Evolutionary conservation across 2,329 filamentous ascomycete species (phyloP).

Genomic region (Teratosphaeria pseudoeucalypti): DNA sequence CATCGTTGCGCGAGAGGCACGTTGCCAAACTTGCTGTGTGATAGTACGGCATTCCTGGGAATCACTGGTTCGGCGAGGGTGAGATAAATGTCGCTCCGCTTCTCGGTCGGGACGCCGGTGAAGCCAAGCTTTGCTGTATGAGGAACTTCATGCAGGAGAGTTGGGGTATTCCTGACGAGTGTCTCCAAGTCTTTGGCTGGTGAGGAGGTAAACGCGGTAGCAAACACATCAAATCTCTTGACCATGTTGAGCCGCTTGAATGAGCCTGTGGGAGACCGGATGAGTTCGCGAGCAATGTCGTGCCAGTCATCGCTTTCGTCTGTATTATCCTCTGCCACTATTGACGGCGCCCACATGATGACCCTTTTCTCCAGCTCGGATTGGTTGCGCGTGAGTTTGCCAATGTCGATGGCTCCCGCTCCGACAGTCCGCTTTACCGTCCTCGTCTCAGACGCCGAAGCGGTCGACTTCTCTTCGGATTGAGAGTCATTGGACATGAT

Average conservation of each 20-base stretch:
- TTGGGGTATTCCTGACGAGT: conserved; percentile 79
- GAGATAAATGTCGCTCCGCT: conserved; percentile 88
- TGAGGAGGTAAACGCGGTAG: conserved; percentile 65
- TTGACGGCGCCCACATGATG: conserved; percentile 61
- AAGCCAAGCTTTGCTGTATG: conserved; percentile 88
- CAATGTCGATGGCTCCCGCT: conserved; percentile 67
- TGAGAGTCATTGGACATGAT: conserved; percentile 8
- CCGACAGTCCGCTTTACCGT: conserved; percentile 60
- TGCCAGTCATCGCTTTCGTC: conserved; percentile 59
- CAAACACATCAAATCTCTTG: conserved; percentile 67
- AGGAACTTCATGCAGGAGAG: conserved; percentile 67
- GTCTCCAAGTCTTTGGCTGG: conserved; percentile 54
- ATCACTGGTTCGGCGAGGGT: conserved; percentile 73
- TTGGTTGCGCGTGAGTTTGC: conserved; percentile 28
- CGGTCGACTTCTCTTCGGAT: background rate
- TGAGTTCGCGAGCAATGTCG: conserved; percentile 59
- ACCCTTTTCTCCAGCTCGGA: conserved; percentile 31
- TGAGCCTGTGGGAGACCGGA: conserved; percentile 60
- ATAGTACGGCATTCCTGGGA: conserved; percentile 52
- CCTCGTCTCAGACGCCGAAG: conserved; percentile 31
- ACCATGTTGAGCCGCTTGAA: conserved; percentile 45
- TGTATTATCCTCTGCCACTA: conserved; percentile 44
- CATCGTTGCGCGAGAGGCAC: conserved; percentile 54
- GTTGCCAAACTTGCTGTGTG: conserved; percentile 68
- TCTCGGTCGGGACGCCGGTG: conserved; percentile 77